These are phyloP conservation scores for Artemisia argyi DNA, from an alignment of 129 eudicot genomes.

Conservation along the genomic window DNA sequence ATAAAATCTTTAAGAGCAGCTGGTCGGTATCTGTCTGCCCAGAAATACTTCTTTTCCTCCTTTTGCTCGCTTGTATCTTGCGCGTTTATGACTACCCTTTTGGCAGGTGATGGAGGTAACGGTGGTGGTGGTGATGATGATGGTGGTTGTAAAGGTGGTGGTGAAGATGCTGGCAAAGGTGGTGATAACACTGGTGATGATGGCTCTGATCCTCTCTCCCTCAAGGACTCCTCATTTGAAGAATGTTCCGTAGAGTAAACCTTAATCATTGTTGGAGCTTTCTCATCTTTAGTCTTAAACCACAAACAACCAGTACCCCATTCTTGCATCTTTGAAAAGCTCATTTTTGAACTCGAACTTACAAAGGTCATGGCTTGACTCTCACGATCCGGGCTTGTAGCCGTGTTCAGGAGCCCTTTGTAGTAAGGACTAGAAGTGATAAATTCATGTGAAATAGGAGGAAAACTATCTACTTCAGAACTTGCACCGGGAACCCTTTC, in stretches of 20 bases:
- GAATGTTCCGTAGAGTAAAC: constrained; percentile 26
- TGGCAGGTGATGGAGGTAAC: constrained; percentile 10
- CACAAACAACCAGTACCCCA: constrained; percentile 53
- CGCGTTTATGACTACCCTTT: constrained; percentile 21
- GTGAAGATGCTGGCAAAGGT: constrained; percentile 12
- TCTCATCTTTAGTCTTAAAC: constrained; percentile 31
- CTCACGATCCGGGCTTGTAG: constrained; percentile 49
- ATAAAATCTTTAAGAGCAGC: constrained; percentile 48
- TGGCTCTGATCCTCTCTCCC: constrained; percentile 74
- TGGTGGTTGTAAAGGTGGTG: not conserved
- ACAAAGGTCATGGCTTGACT: constrained; percentile 39
- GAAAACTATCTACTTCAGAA: constrained; percentile 35
- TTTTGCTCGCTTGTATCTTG: constrained; percentile 29
- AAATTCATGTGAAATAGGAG: constrained; percentile 18
- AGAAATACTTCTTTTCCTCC: constrained; percentile 38
- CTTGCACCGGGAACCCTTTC: constrained; percentile 22
- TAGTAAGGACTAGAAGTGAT: constrained; percentile 34
- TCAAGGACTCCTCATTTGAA: constrained; percentile 62
- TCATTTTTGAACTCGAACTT: constrained; percentile 43
- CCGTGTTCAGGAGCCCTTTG: constrained; percentile 34
- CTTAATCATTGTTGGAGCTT: constrained; percentile 25
- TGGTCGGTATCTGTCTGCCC: constrained; percentile 78
- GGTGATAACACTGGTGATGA: constrained; percentile 26
- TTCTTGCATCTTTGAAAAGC: constrained; percentile 55
- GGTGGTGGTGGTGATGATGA: constrained; percentile 15